Base-by-base conservation (phyloP, 2,329 filamentous ascomycete species). In the Rutstroemia sydowiana region DNA sequence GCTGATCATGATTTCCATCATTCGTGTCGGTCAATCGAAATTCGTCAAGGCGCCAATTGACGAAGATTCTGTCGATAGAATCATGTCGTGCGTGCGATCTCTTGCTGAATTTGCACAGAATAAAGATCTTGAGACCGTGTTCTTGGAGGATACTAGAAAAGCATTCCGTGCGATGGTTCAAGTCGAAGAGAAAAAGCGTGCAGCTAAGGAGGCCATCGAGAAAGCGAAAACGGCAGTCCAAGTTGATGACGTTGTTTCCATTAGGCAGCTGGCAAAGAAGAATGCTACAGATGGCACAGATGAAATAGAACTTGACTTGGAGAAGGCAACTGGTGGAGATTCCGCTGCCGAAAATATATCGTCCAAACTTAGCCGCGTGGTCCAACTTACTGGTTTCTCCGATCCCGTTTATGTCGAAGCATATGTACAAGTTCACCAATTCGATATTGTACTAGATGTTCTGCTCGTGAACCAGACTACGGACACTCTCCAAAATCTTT, bases 1-100 rank as follows among this genome's bases (percentile, higher is more conserved):
- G 93, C 79, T 98, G 48, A 97, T 98, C 67, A 95, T 97, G 91
- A 95, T 98, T 62, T 97, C 93, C 5, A 95, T 98, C 61, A 89
- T 98, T 60, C 90, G 93, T 45, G 93, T 96, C 55, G 93, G 93
- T 37, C 93, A 98, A 71, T 97, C 92, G n/a, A 89, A 95, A 58
- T 98, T 98, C 61, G 93, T 95, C 66, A 97, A 97, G 74, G 87
- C 89, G 1, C 88, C 90, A 2, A 97, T 98, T 58, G 93, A 98
- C 57, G 93, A 98, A 68, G 93, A 98, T 68, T 96, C 93, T 0
- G 81, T 97, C n/a, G 93, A 98, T 69, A 85, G 93, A 63, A 92
- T 98, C 68, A 97, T 98, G 93, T 90, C 89, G 36, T 97, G 92
- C 66, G 88, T 98, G 30, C 85, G 92, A 56, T 93, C 90, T 7